Evolutionary conservation across 208 protist genomes (phyloP).

Genomic region (Lotmaria passim): DNA sequence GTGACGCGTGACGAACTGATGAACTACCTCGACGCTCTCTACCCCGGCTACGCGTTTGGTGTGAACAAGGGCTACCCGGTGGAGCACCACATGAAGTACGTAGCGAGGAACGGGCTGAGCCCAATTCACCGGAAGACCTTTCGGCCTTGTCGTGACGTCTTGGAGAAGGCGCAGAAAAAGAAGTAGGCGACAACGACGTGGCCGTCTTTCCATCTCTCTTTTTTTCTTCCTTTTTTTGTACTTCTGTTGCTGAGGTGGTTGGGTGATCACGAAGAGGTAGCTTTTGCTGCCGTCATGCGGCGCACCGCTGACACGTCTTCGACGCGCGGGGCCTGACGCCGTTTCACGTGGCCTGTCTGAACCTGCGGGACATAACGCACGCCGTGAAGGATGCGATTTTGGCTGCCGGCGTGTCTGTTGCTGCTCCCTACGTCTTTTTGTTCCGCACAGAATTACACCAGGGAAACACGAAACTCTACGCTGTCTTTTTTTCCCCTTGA

Average conservation of each 20-base stretch:
- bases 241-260: no score
- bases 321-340: conserved; percentile 34
- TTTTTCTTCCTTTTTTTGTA: not conserved
- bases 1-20: conserved; percentile 89
- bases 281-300: no score
- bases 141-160: conserved; percentile 58
- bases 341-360: conserved; percentile 43
- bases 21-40: conserved; percentile 75
- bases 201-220: not conserved
- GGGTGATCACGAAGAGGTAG: no score
- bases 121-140: conserved; percentile 87
- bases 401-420: conserved; percentile 5
- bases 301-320: conserved; percentile 5
- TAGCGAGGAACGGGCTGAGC: conserved; percentile 68
- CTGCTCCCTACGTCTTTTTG: conserved; percentile 13
- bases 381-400: conserved; percentile 24
- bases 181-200: no score
- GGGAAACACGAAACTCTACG: no score
- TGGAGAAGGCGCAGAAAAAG: conserved; percentile 50
- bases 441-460: no score
- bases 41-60: conserved; percentile 81
- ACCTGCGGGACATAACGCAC: conserved; percentile 21
- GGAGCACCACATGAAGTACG: conserved; percentile 84
- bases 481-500: no score
- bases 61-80: conserved; percentile 91